Evolutionary conservation across 2,329 filamentous ascomycete species (phyloP).

Genomic region (Sporothrix mexicana): DNA sequence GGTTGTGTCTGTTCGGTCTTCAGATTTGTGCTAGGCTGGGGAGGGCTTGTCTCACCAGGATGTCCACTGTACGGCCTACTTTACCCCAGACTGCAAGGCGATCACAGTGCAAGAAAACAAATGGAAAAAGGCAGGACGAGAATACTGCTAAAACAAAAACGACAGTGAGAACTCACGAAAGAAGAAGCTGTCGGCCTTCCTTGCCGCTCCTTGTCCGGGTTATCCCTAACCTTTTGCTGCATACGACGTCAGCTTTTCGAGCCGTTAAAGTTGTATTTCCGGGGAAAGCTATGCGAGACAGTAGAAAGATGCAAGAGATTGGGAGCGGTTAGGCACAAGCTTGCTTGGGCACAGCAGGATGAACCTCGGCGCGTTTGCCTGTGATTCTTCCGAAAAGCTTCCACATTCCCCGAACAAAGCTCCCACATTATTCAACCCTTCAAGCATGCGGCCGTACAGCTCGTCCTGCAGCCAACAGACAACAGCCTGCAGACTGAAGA

Average conservation of each 20-base stretch:
- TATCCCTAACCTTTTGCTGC: not conserved
- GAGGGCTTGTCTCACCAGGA: not conserved
- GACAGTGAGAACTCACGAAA: not conserved
- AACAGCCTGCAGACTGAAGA: no score
- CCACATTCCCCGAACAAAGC: not conserved
- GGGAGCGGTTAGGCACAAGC: not conserved
- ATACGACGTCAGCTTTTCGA: conserved; percentile 8
- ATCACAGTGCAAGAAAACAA: conserved; percentile 2
- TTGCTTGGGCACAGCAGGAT: not conserved
- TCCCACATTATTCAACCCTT: no score
- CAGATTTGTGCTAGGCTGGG: no score
- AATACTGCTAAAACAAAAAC: not conserved
- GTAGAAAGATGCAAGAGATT: not conserved
- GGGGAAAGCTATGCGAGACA: not conserved
- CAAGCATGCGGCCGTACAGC: conserved; percentile 8
- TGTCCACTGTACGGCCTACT: not conserved
- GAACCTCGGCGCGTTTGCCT: conserved; percentile 3
- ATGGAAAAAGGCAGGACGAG: conserved; percentile 1
- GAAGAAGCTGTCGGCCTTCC: not conserved
- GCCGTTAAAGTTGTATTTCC: not conserved
- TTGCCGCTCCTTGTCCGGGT: no score
- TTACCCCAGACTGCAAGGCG: not conserved
- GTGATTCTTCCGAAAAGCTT: not conserved
- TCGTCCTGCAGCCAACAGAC: no score
- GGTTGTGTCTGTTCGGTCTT: no score